Evolutionary conservation across 164 flowering plant species (phyloP), one percentile per base, ranked within the genome.

Genomic region (Nymphaea thermarum): DNA sequence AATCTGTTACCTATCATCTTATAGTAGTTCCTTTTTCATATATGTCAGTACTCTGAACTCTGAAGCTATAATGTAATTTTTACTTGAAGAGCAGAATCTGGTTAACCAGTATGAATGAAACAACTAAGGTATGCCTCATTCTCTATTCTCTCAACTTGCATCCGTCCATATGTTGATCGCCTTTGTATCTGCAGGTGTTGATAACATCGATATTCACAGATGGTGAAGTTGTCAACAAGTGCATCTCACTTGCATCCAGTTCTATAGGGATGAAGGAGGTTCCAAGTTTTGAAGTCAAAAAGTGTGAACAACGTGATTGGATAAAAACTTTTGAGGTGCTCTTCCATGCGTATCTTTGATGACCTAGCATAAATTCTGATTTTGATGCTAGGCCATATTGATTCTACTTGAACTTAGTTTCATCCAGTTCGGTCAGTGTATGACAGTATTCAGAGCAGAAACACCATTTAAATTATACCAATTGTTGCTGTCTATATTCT

Each of bases 221-320:
- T 44, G 64, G 72, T 57, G 67, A 86, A 72, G 87, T 85, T 70
- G 85, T 89, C 59, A 72, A 62, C 17, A 59, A 68, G n/a, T 79
- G 89, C 83, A 82, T 91, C 79, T 83, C 82, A 71, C 76, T 66
- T 67, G 97, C 97, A 64, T 84, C 88, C 65, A 80, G 82, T 79
- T 93, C 96, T 4, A 76, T 86, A 64, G 94, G 98, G 65, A 82
- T 93, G 86, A 78, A 83, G 64, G 83, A 85, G 63, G 69, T 74
- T 59, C 96, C 96, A 44, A 67, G 62, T 68, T 87, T 80, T 78
- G 79, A 83, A 70, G 79, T 90, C 68, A 66, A 67, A 70, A 71
- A 18, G 68, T 80, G 83, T 68, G 87, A 86, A 63, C 82, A 84
- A 43, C 71, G 64, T 63, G 87, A 90, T 72, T 93, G 98, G 98